Evolutionary conservation across 1,284 basidiomycete genomes (phyloP).

Genomic region (Naganishia sp.): DNA sequence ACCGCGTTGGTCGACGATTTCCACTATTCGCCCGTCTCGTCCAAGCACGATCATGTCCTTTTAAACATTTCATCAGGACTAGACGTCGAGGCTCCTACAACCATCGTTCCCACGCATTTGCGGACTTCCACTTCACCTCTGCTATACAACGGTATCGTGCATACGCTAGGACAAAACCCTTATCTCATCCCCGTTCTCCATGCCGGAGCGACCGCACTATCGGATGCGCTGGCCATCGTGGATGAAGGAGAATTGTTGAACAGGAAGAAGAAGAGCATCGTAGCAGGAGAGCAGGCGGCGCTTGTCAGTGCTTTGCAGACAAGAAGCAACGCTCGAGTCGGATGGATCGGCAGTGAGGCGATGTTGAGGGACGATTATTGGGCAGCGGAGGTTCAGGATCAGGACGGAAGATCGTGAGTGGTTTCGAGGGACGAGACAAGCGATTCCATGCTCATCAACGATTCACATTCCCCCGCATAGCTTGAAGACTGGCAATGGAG

Average conservation of each 20-base stretch:
- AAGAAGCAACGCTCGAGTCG: slow-evolving; percentile 70
- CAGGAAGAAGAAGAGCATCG: slow-evolving; percentile 64
- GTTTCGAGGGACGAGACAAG: no score
- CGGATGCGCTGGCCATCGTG: slow-evolving; percentile 66
- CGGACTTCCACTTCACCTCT: slow-evolving; percentile 40
- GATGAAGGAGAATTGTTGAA: slow-evolving; percentile 59
- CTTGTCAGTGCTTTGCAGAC: slow-evolving; percentile 90
- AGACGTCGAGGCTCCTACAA: slow-evolving; percentile 17
- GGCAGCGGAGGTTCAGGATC: slow-evolving; percentile 41
- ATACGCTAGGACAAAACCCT: slow-evolving; percentile 75
- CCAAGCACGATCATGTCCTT: slow-evolving; percentile 22
- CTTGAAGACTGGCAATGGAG: slow-evolving; percentile 69
- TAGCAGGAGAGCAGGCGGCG: slow-evolving; percentile 69
- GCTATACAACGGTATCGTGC: slow-evolving; percentile 76
- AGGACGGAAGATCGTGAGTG: slow-evolving; percentile 55
- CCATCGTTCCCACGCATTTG: slow-evolving; percentile 16
- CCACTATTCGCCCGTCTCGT: slow-evolving; percentile 36
- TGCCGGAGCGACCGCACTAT: slow-evolving; percentile 62
- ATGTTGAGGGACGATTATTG: slow-evolving; percentile 64
- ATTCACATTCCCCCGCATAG: slow-evolving; percentile 24
- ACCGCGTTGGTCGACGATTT: slow-evolving; percentile 56
- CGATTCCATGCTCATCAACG: not conserved
- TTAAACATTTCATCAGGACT: slow-evolving; percentile 21
- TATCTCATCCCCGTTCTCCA: slow-evolving; percentile 77
- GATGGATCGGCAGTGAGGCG: slow-evolving; percentile 78